phyloP scores from a whole-genome alignment of 2,329 filamentous ascomycete genomes.

The Bipolaris oryzae region DNA sequence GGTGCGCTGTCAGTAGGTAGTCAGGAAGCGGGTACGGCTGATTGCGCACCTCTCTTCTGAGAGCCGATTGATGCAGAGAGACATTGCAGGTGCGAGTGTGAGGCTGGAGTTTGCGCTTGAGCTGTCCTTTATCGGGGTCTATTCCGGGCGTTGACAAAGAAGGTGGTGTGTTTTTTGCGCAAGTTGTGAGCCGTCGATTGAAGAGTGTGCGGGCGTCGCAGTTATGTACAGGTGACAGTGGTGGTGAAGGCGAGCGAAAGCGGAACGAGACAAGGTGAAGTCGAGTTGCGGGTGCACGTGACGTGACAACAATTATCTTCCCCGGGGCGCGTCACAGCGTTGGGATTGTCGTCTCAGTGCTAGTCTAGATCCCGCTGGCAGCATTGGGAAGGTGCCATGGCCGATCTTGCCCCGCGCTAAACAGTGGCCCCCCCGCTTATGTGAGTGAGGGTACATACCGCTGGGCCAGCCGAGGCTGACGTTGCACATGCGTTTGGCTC shows the following conservation, averaged over 20 bases:
- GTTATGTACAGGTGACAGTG: slow-evolving; percentile 2
- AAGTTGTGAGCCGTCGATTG: background rate
- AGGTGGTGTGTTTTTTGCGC: background rate
- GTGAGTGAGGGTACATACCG: slow-evolving; percentile 7
- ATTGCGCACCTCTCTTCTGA: slow-evolving; percentile 46
- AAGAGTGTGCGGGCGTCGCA: slow-evolving; percentile 1
- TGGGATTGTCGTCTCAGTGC: slow-evolving; percentile 3
- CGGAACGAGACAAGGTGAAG: slow-evolving; percentile 19
- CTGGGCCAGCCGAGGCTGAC: slow-evolving; percentile 35
- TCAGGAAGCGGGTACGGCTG: background rate
- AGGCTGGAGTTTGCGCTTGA: slow-evolving; percentile 13
- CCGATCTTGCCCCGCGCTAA: slow-evolving; percentile 30
- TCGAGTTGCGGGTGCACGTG: slow-evolving; percentile 28
- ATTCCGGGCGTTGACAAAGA: background rate
- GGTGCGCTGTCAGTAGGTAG: background rate
- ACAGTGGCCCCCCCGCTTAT: slow-evolving; percentile 23
- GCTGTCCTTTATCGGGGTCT: background rate
- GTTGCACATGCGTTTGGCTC: slow-evolving; percentile 6
- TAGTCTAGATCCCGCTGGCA: slow-evolving; percentile 17
- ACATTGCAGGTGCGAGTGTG: slow-evolving; percentile 61
- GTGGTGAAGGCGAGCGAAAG: slow-evolving; percentile 25
- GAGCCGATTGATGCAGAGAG: slow-evolving; percentile 80
- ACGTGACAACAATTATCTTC: slow-evolving; percentile 23
- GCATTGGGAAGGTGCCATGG: slow-evolving; percentile 8
- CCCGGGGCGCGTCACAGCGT: slow-evolving; percentile 10